Base-by-base conservation (phyloP, 176 grass and related monocot genomes). In the Ensete ventricosum region DNA sequence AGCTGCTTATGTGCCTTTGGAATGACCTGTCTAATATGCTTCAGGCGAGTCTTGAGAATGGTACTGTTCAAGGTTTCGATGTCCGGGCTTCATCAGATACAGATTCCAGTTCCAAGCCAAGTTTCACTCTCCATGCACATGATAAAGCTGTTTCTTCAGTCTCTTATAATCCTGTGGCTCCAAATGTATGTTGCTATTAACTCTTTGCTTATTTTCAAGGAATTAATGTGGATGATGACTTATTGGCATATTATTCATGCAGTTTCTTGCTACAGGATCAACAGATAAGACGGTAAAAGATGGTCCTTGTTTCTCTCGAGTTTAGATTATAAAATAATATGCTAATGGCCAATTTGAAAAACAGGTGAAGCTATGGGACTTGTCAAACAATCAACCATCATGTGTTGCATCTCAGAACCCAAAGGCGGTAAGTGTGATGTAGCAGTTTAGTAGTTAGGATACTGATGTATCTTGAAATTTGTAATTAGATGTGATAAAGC, bases 41-140 rank as follows among this genome's bases (percentile, higher is more conserved):
- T 62, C 81, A 96, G 93, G 81, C 84, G 57, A 96, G 93, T 84
- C 93, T 96, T 78, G 87, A 96, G 53, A 92, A 96, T 81, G 89
- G 89, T 26, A 90, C 69, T 67, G 89, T 96, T 76, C 93, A 92
- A 82, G 87, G 83, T 10, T 92, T 96, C n/a, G 93, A 96, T 77
- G 86, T 76, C 76, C 85, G 93, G 55, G 84, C 73, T 77, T 89
- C 86, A 54, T 88, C 87, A 43, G 78, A 79, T 79, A 84, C 85
- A 55, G 58, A 10, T 79, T 82, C 80, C 74, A 62, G 69, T 79
- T 69, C 73, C 53, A 88, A 80, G 60, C 78, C 90, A 58, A 76
- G 53, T 1, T 98, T 93, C 80, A 91, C 90, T 70, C 88, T 98
- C 64, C 90, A 98, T 70, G 95, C 90, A 78, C 90, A 92, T 1